These are phyloP conservation scores for Nemania bipapillata DNA, from an alignment of 2,329 filamentous ascomycete genomes.

Conservation along the genomic window DNA sequence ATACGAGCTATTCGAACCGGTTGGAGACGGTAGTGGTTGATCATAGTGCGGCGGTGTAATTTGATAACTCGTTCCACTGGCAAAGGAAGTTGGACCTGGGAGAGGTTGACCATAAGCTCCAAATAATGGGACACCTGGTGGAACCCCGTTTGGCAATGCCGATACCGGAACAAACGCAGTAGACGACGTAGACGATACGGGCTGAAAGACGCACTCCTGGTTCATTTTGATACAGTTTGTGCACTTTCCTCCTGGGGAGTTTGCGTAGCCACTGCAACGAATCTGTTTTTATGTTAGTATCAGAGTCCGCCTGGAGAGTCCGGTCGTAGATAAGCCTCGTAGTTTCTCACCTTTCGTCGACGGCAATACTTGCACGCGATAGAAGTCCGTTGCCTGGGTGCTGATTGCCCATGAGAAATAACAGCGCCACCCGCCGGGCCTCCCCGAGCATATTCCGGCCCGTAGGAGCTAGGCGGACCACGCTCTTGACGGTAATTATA, in stretches of 20 bases:
- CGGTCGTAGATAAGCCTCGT: constrained; percentile 12
- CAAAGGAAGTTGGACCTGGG: constrained; percentile 47
- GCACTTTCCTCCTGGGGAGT: constrained; percentile 68
- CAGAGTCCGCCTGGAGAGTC: not conserved
- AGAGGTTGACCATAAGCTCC: constrained; percentile 69
- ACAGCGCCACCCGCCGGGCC: constrained; percentile 53
- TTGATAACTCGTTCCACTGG: constrained; percentile 39
- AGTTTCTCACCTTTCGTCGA: constrained; percentile 65
- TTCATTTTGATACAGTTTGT: constrained; percentile 71
- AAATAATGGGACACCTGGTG: constrained; percentile 66
- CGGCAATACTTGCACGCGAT: constrained; percentile 70
- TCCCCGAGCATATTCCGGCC: constrained; percentile 49
- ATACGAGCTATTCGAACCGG: constrained; percentile 52
- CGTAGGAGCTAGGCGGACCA: constrained; percentile 46
- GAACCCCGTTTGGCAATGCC: constrained; percentile 67
- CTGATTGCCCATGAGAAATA: constrained; percentile 60
- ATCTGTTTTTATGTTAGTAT: constrained; percentile 58
- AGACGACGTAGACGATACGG: constrained; percentile 65
- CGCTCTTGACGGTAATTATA: constrained; percentile 53
- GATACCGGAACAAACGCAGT: constrained; percentile 70
- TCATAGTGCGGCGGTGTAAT: constrained; percentile 45
- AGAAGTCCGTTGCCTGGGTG: constrained; percentile 68
- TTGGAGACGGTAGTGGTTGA: constrained; percentile 53
- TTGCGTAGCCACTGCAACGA: constrained; percentile 70
- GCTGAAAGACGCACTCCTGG: constrained; percentile 71